Conservation (phyloP, 2,329 filamentous ascomycete species). For the Calonectria hawksworthii region DNA sequence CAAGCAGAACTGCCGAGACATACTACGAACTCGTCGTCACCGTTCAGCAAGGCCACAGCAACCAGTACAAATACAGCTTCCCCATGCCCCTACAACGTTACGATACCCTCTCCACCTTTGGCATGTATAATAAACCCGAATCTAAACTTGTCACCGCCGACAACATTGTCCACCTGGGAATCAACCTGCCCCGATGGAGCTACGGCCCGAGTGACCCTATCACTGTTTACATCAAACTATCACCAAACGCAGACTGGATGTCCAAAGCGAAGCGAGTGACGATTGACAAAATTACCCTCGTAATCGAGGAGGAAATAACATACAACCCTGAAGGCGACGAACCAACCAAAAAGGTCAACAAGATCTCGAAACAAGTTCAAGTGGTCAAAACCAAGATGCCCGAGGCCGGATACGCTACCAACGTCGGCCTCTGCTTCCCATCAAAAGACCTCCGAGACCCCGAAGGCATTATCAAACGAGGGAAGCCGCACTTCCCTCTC, state of each 20-base stretch:
- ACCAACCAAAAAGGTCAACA: conserved; percentile 90
- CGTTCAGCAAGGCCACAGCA: conserved; percentile 88
- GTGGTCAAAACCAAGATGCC: conserved; percentile 86
- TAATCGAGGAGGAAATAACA: conserved; percentile 98
- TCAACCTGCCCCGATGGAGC: conserved; percentile 94
- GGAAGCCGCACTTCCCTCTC: conserved; percentile 88
- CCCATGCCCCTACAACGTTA: conserved; percentile 93
- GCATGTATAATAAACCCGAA: conserved; percentile 98
- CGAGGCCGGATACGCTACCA: conserved; percentile 92
- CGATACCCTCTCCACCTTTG: conserved; percentile 97
- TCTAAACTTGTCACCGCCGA: conserved; percentile 88
- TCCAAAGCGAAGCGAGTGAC: conserved; percentile 91
- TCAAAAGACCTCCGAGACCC: conserved; percentile 88
- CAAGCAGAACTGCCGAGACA: conserved; percentile 95
- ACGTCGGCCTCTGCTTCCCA: conserved; percentile 91
- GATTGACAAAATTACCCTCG: conserved; percentile 93
- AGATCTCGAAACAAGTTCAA: conserved; percentile 86
- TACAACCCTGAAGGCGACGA: conserved; percentile 98
- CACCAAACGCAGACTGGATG: conserved; percentile 92
- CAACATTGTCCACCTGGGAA: conserved; percentile 91
- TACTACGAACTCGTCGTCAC: conserved; percentile 97
- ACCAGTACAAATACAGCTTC: conserved; percentile 92
- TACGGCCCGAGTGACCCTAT: conserved; percentile 97
- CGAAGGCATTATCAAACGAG: conserved; percentile 88
- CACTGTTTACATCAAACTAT: conserved; percentile 94